Conservation (phyloP, 805 yeast species). For the Ogataea ganodermae region DNA sequence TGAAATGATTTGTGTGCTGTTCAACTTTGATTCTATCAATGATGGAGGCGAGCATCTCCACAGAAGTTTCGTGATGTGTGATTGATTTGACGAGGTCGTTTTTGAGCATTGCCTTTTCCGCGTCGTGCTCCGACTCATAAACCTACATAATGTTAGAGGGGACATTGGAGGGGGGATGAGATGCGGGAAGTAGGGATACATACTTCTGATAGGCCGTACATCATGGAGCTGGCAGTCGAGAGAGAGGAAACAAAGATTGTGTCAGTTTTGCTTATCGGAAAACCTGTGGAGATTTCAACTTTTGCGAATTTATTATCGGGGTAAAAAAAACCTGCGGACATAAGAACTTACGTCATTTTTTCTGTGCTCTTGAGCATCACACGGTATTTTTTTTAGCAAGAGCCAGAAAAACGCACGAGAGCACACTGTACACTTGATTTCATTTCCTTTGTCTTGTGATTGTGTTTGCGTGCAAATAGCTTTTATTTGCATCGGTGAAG, state of each 20-base stretch:
- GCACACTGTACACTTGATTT: too few species aligned
- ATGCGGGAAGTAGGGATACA: constrained; percentile 6
- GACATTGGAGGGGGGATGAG: neutral
- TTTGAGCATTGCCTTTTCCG: constrained; percentile 48
- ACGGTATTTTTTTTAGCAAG: too few species aligned
- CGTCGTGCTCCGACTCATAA: constrained; percentile 52
- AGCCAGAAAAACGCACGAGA: too few species aligned
- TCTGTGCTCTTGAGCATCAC: too few species aligned
- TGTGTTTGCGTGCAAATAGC: too few species aligned
- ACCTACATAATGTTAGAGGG: constrained; percentile 35
- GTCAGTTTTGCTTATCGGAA: too few species aligned
- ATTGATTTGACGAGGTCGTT: constrained; percentile 47
- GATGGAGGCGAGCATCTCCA: constrained; percentile 33
- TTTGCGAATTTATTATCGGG: too few species aligned
- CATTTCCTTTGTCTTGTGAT: too few species aligned
- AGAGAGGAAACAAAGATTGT: too few species aligned
- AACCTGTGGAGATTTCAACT: too few species aligned
- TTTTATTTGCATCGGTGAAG: neutral
- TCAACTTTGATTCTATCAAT: constrained; percentile 16
- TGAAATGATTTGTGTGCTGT: constrained; percentile 21
- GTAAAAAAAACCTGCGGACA: too few species aligned
- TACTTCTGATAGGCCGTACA: constrained; percentile 33
- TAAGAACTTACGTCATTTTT: too few species aligned
- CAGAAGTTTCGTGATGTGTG: constrained; percentile 39
- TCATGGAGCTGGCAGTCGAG: constrained; percentile 1